These are phyloP conservation scores for Naganishia sp. DNA, from an alignment of 1,284 basidiomycete genomes.

Conservation along the genomic window DNA sequence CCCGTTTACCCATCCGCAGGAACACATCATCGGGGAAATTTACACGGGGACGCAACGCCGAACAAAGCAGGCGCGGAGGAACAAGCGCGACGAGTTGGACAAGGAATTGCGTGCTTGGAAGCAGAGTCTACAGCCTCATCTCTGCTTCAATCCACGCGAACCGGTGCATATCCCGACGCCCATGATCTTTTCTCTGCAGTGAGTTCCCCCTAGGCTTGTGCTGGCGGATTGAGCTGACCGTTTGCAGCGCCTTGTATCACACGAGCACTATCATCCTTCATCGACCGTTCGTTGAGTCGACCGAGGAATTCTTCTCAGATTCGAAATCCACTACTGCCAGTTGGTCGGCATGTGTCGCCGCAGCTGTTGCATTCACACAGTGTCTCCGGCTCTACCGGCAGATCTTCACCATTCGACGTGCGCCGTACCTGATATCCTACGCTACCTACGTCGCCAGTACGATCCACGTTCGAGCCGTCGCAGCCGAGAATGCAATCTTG, in stretches of 20 bases:
- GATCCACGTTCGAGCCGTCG: conserved; percentile 43
- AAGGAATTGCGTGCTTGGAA: conserved; percentile 37
- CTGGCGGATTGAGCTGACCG: neutral
- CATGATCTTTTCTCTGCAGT: conserved; percentile 45
- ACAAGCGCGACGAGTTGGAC: conserved; percentile 32
- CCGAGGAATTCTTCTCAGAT: conserved; percentile 32
- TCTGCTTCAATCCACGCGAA: conserved; percentile 36
- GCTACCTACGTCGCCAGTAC: conserved; percentile 46
- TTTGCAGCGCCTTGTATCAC: conserved; percentile 40
- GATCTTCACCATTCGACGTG: conserved; percentile 43
- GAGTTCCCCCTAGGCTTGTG: conserved; percentile 4
- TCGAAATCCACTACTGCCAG: conserved; percentile 34
- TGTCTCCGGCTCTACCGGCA: conserved; percentile 39
- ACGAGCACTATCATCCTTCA: conserved; percentile 45
- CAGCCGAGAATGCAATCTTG: conserved; percentile 33
- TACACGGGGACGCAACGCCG: conserved; percentile 37
- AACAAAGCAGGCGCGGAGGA: conserved; percentile 32
- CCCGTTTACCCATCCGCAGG: conserved; percentile 21
- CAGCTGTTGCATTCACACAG: conserved; percentile 41
- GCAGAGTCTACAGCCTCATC: conserved; percentile 29
- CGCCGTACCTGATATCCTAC: conserved; percentile 46
- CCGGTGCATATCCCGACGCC: conserved; percentile 39
- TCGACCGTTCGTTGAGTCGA: conserved; percentile 43
- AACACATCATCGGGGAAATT: conserved; percentile 37
- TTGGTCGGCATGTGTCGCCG: conserved; percentile 43